phyloP scores from a whole-genome alignment of 2,329 filamentous ascomycete species.

The Cladosporium sp. region DNA sequence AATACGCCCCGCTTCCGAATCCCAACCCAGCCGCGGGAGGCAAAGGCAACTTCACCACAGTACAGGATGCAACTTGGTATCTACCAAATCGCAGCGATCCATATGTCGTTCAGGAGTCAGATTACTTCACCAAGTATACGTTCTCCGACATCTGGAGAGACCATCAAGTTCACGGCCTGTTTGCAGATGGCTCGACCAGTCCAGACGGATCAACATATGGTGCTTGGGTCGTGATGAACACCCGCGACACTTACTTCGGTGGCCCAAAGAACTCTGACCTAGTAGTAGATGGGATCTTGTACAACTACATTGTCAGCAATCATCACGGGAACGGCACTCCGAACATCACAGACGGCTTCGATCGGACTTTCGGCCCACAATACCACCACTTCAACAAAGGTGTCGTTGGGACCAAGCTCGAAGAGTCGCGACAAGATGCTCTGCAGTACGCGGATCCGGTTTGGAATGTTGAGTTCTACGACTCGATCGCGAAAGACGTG shows the following conservation, averaged over 20 bases:
- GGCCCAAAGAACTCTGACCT: constrained; percentile 61
- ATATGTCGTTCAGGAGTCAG: constrained; percentile 53
- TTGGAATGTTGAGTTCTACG: constrained; percentile 61
- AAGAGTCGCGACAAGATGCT: constrained; percentile 53
- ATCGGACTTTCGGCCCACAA: constrained; percentile 61
- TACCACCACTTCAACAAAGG: constrained; percentile 62
- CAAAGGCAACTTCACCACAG: constrained; percentile 35
- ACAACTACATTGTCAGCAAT: constrained; percentile 61
- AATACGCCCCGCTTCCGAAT: constrained; percentile 52
- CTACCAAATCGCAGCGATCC: constrained; percentile 50
- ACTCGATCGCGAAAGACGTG: constrained; percentile 57
- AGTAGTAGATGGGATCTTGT: constrained; percentile 61
- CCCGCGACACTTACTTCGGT: constrained; percentile 59
- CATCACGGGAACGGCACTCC: constrained; percentile 61
- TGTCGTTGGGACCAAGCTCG: constrained; percentile 41
- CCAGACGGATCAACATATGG: constrained; percentile 52
- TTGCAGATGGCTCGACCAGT: constrained; percentile 49
- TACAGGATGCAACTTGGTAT: constrained; percentile 63
- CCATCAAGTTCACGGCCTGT: constrained; percentile 55
- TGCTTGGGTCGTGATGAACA: constrained; percentile 63
- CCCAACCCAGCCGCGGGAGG: constrained; percentile 40
- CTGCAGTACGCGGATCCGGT: constrained; percentile 45
- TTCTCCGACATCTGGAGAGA: constrained; percentile 57
- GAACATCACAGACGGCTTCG: constrained; percentile 62
- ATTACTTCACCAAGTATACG: constrained; percentile 65